Evolutionary conservation across 164 flowering plant genomes (phyloP), one percentile per base, ranked within the genome.

Genomic region (Magnolia sinica): DNA sequence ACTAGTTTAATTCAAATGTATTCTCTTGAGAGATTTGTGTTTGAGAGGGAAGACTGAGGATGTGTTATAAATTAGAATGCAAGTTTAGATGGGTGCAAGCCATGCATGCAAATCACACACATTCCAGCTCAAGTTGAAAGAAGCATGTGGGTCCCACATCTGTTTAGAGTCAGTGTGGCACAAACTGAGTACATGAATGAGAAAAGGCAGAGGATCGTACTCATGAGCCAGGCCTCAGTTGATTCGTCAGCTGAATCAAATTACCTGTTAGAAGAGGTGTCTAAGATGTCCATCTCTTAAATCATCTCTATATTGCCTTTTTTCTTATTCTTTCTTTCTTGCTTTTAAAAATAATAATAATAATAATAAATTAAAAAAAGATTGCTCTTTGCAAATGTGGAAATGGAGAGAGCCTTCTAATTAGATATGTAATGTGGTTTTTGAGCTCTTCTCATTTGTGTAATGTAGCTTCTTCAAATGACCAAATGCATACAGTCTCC

Each of bases 181-280:
- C 92, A 83, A 76, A 76, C 86, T 10, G 99, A 94, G 64, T 96
- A 91, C 84, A 92, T 85, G 79, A 82, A 77, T 58, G 98, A 93
- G 85, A 94, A 88, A 78, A 88, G 93, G 81, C 86, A 81, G 63
- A 75, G 86, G 74, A 79, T 84, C 70, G 77, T 84, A 19, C 49
- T 79, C 31, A 78, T 77, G 45, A 68, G 75, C 55, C 37, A 52
- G 45, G 79, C 79, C 19, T 74, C 79, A 18, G 68, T 84, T 24
- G 96, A 96, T 81, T 94, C 83, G 89, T 92, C 90, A 61, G 88
- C 91, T 72, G 99, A 94, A 84, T 87, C 98, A 19, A 91, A 78
- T 76, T 83, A 78, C 74, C 79, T 96, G 77, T 82, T 94, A 49
- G 98, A 91, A 76, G 92, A 91, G 80, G 88, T 94, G 2, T 82